A percentile compares a stretch with the other conserved stretches of the same genome.
Conservation (phyloP, 2,329 filamentous ascomycete species). For the Sarocladiaceae sp. region DNA sequence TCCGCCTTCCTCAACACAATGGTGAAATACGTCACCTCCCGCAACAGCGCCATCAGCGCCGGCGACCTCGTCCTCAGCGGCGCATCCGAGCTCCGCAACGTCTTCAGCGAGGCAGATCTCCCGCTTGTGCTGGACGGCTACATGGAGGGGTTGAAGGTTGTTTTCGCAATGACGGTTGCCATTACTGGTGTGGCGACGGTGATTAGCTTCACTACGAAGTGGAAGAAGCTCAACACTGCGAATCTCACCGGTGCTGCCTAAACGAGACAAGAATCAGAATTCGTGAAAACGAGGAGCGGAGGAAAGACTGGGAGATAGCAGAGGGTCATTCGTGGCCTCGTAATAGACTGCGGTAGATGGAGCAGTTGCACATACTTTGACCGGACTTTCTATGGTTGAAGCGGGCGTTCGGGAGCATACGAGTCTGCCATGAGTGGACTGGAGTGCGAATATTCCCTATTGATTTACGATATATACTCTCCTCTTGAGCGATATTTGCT, state of each 20-base stretch:
- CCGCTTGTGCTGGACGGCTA: slow-evolving; percentile 55
- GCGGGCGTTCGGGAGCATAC: no score
- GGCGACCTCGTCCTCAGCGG: slow-evolving; percentile 35
- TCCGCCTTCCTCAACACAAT: slow-evolving; percentile 43
- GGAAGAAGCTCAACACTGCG: slow-evolving; percentile 28
- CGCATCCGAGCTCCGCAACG: slow-evolving; percentile 51
- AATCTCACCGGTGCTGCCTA: slow-evolving; percentile 3
- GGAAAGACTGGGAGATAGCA: no score
- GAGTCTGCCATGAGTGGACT: no score
- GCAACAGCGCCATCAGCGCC: slow-evolving; percentile 33
- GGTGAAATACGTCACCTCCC: slow-evolving; percentile 25
- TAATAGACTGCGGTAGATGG: no score
- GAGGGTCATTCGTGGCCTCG: no score
- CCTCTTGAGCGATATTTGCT: no score
- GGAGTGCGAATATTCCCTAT: no score
- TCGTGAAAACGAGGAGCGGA: no score
- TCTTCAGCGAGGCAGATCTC: slow-evolving; percentile 41
- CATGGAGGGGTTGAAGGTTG: slow-evolving; percentile 59
- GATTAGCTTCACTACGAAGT: slow-evolving; percentile 28
- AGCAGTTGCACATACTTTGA: no score
- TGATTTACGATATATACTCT: no score
- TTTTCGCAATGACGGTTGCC: slow-evolving; percentile 53
- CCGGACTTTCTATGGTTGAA: no score
- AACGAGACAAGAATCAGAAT: neutral
- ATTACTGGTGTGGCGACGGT: slow-evolving; percentile 37